Conservation (phyloP, 306 rosid species). For the Pyrus bretschneideri region DNA sequence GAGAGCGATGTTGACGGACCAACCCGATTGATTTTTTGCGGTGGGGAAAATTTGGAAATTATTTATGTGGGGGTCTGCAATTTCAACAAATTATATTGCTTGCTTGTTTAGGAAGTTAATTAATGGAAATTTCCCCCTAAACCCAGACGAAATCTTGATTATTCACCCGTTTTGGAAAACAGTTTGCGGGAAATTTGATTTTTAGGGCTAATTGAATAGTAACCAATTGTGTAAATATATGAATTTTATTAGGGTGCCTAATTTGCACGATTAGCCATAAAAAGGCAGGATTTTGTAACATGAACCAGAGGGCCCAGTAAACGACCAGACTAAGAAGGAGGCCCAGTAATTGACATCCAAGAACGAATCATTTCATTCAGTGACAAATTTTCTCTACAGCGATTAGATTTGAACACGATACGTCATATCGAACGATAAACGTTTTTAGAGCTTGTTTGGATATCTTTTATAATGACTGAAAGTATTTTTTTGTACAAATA, state of each 20-base stretch:
- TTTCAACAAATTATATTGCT: not conserved
- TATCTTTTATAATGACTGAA: too few relatives aligned
- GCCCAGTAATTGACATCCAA: not conserved
- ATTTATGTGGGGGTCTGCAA: not conserved
- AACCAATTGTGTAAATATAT: not conserved
- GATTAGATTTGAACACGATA: too few relatives aligned
- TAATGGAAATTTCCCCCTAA: not conserved
- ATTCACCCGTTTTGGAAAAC: not conserved
- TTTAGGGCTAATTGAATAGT: not conserved
- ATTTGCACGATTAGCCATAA: not conserved
- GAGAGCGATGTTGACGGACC: slow-evolving; percentile 6
- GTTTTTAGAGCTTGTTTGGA: too few relatives aligned
- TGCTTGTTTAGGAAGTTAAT: not conserved
- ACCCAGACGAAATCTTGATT: not conserved
- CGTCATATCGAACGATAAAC: too few relatives aligned
- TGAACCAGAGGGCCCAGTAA: not conserved
- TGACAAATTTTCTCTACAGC: too few relatives aligned
- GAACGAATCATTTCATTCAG: too few relatives aligned
- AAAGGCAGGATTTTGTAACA: not conserved
- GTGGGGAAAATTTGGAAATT: not conserved
- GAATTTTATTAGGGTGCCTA: not conserved
- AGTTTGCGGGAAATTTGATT: not conserved
- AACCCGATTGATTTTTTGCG: not conserved
- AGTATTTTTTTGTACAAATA: too few relatives aligned
- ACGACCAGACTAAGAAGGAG: not conserved